Base-by-base conservation (phyloP, 768 basidiomycete genomes). In the Gelatoporia subvermispora region DNA sequence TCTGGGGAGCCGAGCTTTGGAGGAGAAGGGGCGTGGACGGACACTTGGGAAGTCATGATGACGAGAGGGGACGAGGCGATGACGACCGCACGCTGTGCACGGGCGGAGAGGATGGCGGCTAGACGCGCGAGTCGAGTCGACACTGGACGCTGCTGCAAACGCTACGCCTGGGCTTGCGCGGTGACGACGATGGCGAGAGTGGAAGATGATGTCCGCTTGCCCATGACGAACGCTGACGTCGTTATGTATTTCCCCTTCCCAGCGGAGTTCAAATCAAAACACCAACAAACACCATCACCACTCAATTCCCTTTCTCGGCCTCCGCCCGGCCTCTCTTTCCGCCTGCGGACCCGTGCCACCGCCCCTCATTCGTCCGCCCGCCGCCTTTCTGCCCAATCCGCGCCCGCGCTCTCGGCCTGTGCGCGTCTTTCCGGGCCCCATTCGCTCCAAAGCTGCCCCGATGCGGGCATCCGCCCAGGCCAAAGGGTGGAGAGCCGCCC, bases 161-260 rank as follows among this genome's bases (percentile, higher is more conserved):
- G 47, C 39, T 23, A 8, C 21, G n/a, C n/a, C n/a, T n/a, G n/a
- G n/a, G n/a, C n/a, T n/a, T n/a, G n/a, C 13, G 28, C 28, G 5
- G 7, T 31, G 28, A 23, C 36, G 39, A 41, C 28, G 46, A 38
- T 47, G 46, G 40, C 40, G 46, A 38, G 34, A 41, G 15, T 31
- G 46, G 23, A 17, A 16, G 37, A 38, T 16, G 37, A 41, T 13
- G 35, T 50, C 50, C 49, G 46, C 45, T 35, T 21, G 46, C 50
- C 38, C 47, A 58, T 58, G 57, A 58, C 57, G 57, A 58, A 55
- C 49, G 53, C 57, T 58, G 57, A 58, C 57, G 57, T 58, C 57
- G 57, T 58, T 58, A 58, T 58, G 53, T 58, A 58, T 49, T 42
- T 49, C 51, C 53, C 51, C 35, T 43, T 35, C 49, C 49, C 41